Percentiles rank a stretch among this genome's conserved stretches.
These are phyloP conservation scores for Termitomyces sp. DNA, from an alignment of 768 basidiomycete genomes.

Conservation along the genomic window DNA sequence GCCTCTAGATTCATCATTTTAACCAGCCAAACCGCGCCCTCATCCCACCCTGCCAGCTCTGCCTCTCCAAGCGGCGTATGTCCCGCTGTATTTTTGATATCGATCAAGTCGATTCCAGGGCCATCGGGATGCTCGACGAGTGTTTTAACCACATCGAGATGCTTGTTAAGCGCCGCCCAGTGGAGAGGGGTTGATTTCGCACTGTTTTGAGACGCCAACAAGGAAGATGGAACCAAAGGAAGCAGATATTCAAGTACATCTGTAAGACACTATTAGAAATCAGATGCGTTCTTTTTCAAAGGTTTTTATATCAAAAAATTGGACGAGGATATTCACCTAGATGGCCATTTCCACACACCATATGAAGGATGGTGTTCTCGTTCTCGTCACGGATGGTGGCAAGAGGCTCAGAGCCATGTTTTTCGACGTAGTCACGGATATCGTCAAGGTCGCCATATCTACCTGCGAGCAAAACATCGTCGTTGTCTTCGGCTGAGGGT, in stretches of 20 bases:
- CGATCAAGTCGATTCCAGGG: slow-evolving; percentile 67
- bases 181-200: slow-evolving; percentile 84
- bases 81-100: slow-evolving; percentile 70
- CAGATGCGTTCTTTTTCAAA: slow-evolving; percentile 23
- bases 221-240: slow-evolving; percentile 47
- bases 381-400: slow-evolving; percentile 62
- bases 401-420: slow-evolving; percentile 51
- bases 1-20: slow-evolving; percentile 74
- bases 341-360: slow-evolving; percentile 89
- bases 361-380: slow-evolving; percentile 80
- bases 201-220: slow-evolving; percentile 61
- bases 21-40: slow-evolving; percentile 81
- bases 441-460: slow-evolving; percentile 89
- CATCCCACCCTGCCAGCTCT: slow-evolving; percentile 76
- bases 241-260: slow-evolving; percentile 77
- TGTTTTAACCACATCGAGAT: slow-evolving; percentile 56
- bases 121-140: slow-evolving; percentile 57
- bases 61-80: slow-evolving; percentile 80
- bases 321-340: slow-evolving; percentile 48
- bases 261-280: slow-evolving; percentile 48
- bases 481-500: slow-evolving; percentile 49
- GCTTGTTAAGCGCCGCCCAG: slow-evolving; percentile 87
- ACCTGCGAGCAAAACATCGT: slow-evolving; percentile 78
- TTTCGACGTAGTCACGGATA: slow-evolving; percentile 58
- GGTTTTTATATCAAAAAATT: slow-evolving; percentile 4